Evolutionary conservation across 2,329 filamentous ascomycete genomes (phyloP), one percentile per base, ranked within the genome.

Genomic region (Claviceps africana): DNA sequence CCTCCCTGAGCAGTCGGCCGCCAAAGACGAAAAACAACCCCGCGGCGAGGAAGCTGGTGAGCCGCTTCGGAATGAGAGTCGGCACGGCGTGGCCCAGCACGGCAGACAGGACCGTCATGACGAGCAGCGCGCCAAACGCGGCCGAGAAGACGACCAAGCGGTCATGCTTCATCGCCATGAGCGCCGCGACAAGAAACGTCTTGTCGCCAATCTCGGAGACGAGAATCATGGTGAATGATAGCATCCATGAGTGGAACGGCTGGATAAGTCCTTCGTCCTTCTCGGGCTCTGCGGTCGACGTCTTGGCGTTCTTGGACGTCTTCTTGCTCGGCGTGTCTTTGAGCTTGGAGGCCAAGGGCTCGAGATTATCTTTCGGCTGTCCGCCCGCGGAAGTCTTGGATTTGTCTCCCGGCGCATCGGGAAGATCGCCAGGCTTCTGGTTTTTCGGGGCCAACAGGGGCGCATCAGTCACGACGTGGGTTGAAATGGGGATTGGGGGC

Each of bases 141-240:
- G 93, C 89, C 2, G 88, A 86, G 70, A 98, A 98, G 56, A 98
- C 93, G 13, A 97, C 78, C 57, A 95, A 73, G 50, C 93, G 85
- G 56, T 93, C 86, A 62, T 98, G 91, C 66, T 95, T 93, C 93
- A 98, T 98, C 13, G 93, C 93, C 93, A 98, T 98, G 19, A 98
- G 79, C 8, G 90, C 91, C 7, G 93, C 93, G 22, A 98, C 88
- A 44, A 98, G 77, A 73, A 98, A 98, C 0, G 93, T 98, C 72
- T 98, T 98, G 78, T 98, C 93, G 57, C 93, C 93, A 61, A 98
- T 82, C 67, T 98, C 93, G 47, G 91, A 96, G 61, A 97, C 85
- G 56, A 97, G 74, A 61, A 98, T 98, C 93, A 97, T 98, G 53
- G 90, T 91, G 55, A 96, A 82, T 17, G 93, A 95, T 33, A 97